A percentile compares a stretch with the other conserved stretches of the same genome.
These are phyloP conservation scores for Nannizziopsis arthrosporioides DNA, from an alignment of 2,329 filamentous ascomycete species.

Conservation along the genomic window DNA sequence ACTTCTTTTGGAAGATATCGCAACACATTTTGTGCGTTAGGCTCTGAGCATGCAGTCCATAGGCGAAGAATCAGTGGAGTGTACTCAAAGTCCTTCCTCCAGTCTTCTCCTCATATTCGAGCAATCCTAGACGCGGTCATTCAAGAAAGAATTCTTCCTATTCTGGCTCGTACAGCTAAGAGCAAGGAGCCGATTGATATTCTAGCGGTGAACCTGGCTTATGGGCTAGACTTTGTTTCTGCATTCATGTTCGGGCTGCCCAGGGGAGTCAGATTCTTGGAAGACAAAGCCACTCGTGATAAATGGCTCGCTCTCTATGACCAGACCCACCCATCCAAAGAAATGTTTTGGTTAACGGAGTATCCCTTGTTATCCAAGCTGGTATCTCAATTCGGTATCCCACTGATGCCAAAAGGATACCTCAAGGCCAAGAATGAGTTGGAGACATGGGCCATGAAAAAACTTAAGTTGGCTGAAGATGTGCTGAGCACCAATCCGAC, in stretches of 20 bases:
- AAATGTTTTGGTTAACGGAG: slow-evolving; percentile 8
- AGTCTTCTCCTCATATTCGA: slow-evolving; percentile 43
- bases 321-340: slow-evolving; percentile 5
- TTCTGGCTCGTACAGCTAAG: slow-evolving; percentile 24
- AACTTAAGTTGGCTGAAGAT: slow-evolving; percentile 6
- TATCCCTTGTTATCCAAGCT: slow-evolving; percentile 1
- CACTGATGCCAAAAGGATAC: slow-evolving; percentile 3
- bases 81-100: slow-evolving; percentile 62
- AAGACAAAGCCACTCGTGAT: slow-evolving; percentile 40
- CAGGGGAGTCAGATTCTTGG: slow-evolving; percentile 47
- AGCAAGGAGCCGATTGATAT: slow-evolving; percentile 32
- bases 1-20: slow-evolving; percentile 1
- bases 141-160: slow-evolving; percentile 46
- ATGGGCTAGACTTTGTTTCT: slow-evolving; percentile 62
- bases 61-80: slow-evolving; percentile 63
- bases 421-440: slow-evolving; percentile 6
- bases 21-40: slow-evolving; percentile 8
- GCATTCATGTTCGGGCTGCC: slow-evolving; percentile 56
- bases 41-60: slow-evolving; percentile 44
- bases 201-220: slow-evolving; percentile 49
- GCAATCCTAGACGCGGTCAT: slow-evolving; percentile 46
- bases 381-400: slow-evolving; percentile 3
- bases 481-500: slow-evolving; percentile 4
- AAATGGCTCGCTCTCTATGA: slow-evolving; percentile 54
- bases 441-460: slow-evolving; percentile 9